Evolutionary conservation across 768 basidiomycete genomes (phyloP).

Genomic region (Suillus alpinus): DNA sequence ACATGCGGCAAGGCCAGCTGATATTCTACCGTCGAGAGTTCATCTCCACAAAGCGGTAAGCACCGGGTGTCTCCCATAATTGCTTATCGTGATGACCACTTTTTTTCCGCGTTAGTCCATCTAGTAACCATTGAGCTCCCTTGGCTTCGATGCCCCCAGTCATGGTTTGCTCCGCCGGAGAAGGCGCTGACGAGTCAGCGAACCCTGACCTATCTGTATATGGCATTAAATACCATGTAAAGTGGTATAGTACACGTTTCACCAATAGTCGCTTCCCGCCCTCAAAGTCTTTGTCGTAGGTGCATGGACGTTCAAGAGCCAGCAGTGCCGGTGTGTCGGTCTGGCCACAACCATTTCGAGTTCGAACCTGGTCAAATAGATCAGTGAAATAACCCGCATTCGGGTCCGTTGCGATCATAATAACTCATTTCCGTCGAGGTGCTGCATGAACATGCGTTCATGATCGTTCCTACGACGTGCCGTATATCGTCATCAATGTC

Average conservation of each 20-base stretch:
- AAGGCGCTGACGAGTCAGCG: not conserved
- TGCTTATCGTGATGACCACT: not conserved
- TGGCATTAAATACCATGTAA: not conserved
- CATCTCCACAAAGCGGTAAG: not conserved
- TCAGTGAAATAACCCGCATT: not conserved
- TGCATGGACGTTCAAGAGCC: not conserved
- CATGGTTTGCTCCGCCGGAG: not conserved
- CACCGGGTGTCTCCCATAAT: not conserved
- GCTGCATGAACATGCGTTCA: not conserved
- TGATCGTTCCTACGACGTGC: not conserved
- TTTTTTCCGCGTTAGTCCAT: not conserved
- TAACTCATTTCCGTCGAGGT: slow-evolving; percentile 1
- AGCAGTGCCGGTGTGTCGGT: not conserved
- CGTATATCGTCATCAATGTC: not conserved
- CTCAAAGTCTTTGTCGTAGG: not conserved
- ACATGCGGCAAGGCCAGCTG: not conserved
- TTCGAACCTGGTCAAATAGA: not conserved
- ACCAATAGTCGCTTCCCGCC: not conserved
- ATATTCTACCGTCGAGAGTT: not conserved
- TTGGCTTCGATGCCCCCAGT: not conserved
- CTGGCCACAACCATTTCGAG: not conserved
- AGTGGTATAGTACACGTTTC: too few species aligned
- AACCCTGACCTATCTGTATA: not conserved
- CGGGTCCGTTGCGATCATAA: not conserved
- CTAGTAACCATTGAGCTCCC: not conserved